Percentiles rank a stretch among this genome's conserved stretches.
phyloP scores from a whole-genome alignment of 352 stramenopile genomes.

The Phytophthora citrophthora region DNA sequence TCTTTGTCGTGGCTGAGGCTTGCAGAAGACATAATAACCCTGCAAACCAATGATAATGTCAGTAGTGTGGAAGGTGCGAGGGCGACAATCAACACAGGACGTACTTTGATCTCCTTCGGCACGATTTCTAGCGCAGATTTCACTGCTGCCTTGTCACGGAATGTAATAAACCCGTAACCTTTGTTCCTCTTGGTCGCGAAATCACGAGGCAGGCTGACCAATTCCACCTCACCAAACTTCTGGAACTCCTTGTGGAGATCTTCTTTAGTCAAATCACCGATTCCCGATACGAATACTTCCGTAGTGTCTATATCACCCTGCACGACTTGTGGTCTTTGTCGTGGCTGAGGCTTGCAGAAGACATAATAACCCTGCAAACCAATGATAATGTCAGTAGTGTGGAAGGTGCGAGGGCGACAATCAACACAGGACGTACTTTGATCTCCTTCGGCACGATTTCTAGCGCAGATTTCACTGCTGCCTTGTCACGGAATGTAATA shows the following conservation, averaged over 20 bases:
- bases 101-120: constrained; percentile 72
- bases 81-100: constrained; percentile 12
- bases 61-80: not conserved
- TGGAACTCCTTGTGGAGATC: constrained; percentile 62
- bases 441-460: constrained; percentile 70
- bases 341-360: not conserved
- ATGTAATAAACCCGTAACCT: constrained; percentile 78
- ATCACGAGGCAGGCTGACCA: constrained; percentile 53
- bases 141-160: constrained; percentile 48
- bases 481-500: constrained; percentile 62
- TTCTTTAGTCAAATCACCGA: constrained; percentile 64
- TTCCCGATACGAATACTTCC: constrained; percentile 63
- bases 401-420: not conserved
- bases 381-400: not conserved
- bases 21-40: not conserved
- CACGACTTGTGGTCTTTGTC: not conserved
- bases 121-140: constrained; percentile 61
- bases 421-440: constrained; percentile 49
- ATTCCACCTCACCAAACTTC: constrained; percentile 70
- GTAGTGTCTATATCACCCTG: constrained; percentile 26
- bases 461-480: constrained; percentile 51
- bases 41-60: not conserved
- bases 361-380: not conserved
- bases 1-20: not conserved
- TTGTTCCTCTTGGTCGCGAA: constrained; percentile 67